Evolutionary conservation across 768 basidiomycete genomes (phyloP).

Genomic region (Tricholomella constricta): DNA sequence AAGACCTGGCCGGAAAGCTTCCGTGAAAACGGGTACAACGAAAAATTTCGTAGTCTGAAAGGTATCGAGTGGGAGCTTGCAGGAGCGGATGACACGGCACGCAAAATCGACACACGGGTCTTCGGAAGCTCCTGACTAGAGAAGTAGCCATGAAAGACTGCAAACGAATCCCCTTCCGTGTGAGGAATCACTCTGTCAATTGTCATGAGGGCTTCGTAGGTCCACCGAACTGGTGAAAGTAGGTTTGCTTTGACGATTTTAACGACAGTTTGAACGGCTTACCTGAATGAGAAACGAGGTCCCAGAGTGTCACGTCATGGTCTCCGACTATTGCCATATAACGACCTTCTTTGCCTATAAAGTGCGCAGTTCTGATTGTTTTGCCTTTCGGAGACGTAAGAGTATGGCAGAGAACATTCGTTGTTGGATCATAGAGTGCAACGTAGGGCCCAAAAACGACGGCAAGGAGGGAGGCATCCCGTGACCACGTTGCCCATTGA

Average conservation of each 20-base stretch:
- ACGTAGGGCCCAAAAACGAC: slow-evolving; percentile 68
- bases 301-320: slow-evolving; percentile 66
- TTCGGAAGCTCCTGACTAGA: slow-evolving; percentile 27
- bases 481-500: slow-evolving; percentile 72
- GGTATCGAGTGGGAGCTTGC: slow-evolving; percentile 51
- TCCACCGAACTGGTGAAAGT: slow-evolving; percentile 59
- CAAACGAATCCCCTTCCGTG: slow-evolving; percentile 57
- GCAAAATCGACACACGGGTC: slow-evolving; percentile 52
- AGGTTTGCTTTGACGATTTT: not conserved
- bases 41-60: slow-evolving; percentile 58
- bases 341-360: slow-evolving; percentile 72
- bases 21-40: slow-evolving; percentile 34
- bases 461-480: slow-evolving; percentile 83
- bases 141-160: slow-evolving; percentile 51
- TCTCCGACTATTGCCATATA: slow-evolving; percentile 60
- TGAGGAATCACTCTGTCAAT: slow-evolving; percentile 57
- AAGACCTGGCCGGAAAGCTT: slow-evolving; percentile 49
- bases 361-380: slow-evolving; percentile 48
- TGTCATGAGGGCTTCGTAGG: slow-evolving; percentile 35
- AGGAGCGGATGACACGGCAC: slow-evolving; percentile 45
- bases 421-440: slow-evolving; percentile 72
- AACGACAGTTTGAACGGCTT: slow-evolving; percentile 19
- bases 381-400: slow-evolving; percentile 59
- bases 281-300: slow-evolving; percentile 67
- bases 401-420: slow-evolving; percentile 59